Base-by-base conservation (phyloP, 2,329 filamentous ascomycete species). In the Rosellinia necatrix region DNA sequence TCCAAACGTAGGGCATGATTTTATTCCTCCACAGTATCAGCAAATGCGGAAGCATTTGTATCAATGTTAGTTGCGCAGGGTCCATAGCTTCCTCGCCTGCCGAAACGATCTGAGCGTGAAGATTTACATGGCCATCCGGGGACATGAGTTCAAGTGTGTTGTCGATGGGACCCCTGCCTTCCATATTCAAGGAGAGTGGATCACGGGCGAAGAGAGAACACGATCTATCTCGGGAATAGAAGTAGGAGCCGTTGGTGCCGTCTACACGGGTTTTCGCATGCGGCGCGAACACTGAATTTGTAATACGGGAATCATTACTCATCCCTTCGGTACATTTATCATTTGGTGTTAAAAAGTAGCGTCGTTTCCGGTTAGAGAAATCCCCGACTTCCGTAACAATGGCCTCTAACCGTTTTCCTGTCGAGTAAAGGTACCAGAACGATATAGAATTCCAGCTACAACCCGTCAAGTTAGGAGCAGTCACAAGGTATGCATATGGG, bases 341-440 rank as follows among this genome's bases (percentile, higher is more conserved):
- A 25, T 71, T 71, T n/a, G 74, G 71, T 22, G 78, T 76, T 10
- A 89, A 72, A 30, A 86, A 76, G 65, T 90, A 90, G 70, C 87
- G 81, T 8, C 86, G 81, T 47, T 86, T 78, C 70, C 4, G 30
- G 12, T 83, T 87, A 66, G 90, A 91, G 0, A 87, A 90, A 64
- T 91, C 91, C 71, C 90, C 90, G 41, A 91, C 86, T 69, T 92
- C 89, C 1, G 90, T 68, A 1, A 92, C 78, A 72, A 91, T 84
- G 52, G 84, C 85, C 21, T 77, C 80, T 12, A 92, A 75, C 5
- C 78, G 71, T 54, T 80, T 80, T 7, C 81, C 71, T 0, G 72
- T 62, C 10, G 84, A 81, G 68, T 92, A 92, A 2, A 92, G 78
- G 62, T 91, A 91, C 87, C 89, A 92, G 65, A 92, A 89, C 0